Conservation (phyloP, 257 asterid genomes). For the Solanum rostratum region DNA sequence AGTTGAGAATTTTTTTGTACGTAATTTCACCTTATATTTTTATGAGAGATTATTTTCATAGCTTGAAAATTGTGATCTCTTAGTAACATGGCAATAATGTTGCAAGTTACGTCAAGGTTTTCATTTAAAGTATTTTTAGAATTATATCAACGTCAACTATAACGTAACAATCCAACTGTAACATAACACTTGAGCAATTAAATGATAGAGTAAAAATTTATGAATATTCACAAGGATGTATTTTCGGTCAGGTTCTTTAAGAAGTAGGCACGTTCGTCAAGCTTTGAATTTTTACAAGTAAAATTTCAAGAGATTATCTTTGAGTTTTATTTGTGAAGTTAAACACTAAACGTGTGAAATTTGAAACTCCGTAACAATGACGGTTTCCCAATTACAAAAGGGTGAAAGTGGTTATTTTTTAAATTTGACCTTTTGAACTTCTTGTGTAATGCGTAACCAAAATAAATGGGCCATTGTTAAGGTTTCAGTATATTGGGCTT, state of each 20-base stretch:
- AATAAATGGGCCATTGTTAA: neutral
- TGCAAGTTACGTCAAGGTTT: neutral
- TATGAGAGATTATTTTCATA: neutral
- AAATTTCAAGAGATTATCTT: neutral
- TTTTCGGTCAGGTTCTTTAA: neutral
- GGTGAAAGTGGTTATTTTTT: neutral
- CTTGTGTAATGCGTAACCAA: neutral
- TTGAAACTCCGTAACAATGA: neutral
- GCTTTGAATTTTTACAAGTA: neutral
- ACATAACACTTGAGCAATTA: neutral
- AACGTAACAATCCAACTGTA: rapidly evolving
- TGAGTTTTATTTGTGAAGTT: neutral
- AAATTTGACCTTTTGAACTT: neutral
- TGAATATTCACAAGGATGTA: neutral
- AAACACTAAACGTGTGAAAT: neutral
- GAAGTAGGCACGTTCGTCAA: rapidly evolving
- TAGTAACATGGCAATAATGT: neutral
- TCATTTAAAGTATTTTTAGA: neutral
- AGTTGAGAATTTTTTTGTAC: neutral
- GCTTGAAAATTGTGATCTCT: neutral
- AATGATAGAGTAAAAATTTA: neutral
- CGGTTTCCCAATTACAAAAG: neutral
- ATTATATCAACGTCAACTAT: neutral
- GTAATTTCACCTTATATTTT: too few relatives aligned
- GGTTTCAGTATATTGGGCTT: too few relatives aligned